Conservation (phyloP, 1,284 basidiomycete species). For the Lignosus rhinocerotis region DNA sequence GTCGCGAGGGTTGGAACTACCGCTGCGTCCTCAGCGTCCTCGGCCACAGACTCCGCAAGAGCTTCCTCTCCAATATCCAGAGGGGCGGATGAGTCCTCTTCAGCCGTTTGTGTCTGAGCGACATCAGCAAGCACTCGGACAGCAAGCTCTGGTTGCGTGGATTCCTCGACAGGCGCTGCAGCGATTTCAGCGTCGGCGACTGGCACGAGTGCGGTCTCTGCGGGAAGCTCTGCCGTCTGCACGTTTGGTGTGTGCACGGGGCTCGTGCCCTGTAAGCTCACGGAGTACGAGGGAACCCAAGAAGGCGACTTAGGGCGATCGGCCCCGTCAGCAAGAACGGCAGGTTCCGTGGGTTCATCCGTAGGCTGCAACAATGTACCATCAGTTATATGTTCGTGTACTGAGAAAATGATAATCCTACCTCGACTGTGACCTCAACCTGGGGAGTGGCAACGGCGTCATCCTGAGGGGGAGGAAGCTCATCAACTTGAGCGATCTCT, state of each 20-base stretch:
- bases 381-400: not conserved
- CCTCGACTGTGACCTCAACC: constrained; percentile 20
- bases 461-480: constrained; percentile 20
- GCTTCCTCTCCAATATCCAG: not conserved
- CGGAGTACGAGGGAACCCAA: constrained; percentile 42
- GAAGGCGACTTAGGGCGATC: constrained; percentile 23
- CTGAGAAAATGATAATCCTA: not conserved
- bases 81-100: not conserved
- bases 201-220: not conserved
- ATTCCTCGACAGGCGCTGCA: not conserved
- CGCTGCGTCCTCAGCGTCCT: not conserved
- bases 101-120: not conserved
- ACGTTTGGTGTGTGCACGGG: constrained; percentile 22
- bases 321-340: constrained; percentile 1
- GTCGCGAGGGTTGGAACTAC: constrained; percentile 3
- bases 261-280: constrained; percentile 33
- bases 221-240: constrained; percentile 11
- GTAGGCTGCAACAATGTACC: constrained; percentile 3
- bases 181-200: not conserved
- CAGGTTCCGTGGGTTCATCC: constrained; percentile 3
- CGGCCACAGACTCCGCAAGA: not conserved
- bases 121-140: not conserved
- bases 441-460: constrained; percentile 1
- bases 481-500: constrained; percentile 30
- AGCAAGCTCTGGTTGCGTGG: not conserved